Percentiles rank a stretch among this genome's conserved stretches.
Conservation (phyloP, 805 yeast species). For the Suhomyces prunicola region DNA sequence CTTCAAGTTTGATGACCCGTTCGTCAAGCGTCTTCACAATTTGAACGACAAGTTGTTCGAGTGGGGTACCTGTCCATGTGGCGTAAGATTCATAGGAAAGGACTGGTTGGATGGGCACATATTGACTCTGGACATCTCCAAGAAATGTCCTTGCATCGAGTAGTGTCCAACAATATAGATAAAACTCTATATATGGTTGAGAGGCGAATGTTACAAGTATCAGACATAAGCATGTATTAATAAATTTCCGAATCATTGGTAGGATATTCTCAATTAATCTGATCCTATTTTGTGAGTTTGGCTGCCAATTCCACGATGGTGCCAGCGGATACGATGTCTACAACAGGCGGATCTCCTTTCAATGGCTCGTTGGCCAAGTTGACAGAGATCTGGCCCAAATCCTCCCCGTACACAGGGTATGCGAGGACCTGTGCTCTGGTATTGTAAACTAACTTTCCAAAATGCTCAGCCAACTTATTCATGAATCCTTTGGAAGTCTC, state of each 20-base stretch:
- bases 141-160: slow-evolving; percentile 7
- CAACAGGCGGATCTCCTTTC: slow-evolving; percentile 16
- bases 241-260: neutral
- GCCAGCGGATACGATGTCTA: slow-evolving; percentile 17
- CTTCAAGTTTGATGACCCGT: slow-evolving; percentile 50
- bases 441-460: slow-evolving; percentile 27
- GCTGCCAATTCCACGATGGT: slow-evolving; percentile 20
- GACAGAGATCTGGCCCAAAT: slow-evolving; percentile 59
- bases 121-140: slow-evolving; percentile 19
- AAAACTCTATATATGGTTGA: neutral
- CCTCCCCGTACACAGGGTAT: slow-evolving; percentile 58
- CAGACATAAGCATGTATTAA: neutral
- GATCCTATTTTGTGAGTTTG: neutral
- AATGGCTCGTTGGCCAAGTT: slow-evolving; percentile 29
- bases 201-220: neutral
- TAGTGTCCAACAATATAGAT: neutral
- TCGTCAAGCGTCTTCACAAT: slow-evolving; percentile 44
- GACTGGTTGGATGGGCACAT: slow-evolving; percentile 39
- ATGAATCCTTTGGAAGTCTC: slow-evolving; percentile 37
- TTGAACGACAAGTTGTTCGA: slow-evolving; percentile 50
- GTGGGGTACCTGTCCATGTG: slow-evolving; percentile 50
- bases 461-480: slow-evolving; percentile 25
- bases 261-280: neutral
- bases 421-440: slow-evolving; percentile 9
- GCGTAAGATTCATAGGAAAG: slow-evolving; percentile 27